Conservation (phyloP, 2,329 filamentous ascomycete genomes). For the Ophiostoma quercus region DNA sequence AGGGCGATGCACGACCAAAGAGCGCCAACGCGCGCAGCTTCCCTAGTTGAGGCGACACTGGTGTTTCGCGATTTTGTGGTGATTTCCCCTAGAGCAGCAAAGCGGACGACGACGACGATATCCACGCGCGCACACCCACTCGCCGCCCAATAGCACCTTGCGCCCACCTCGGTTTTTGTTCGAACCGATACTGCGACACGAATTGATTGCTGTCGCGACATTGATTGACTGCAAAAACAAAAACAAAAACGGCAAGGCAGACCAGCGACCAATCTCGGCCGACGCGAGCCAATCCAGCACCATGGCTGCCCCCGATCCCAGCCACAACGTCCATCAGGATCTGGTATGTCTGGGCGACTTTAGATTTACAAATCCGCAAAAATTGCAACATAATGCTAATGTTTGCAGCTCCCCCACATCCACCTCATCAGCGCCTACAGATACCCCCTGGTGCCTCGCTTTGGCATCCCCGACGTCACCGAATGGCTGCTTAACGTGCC, state of each 20-base stretch:
- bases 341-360: constrained; percentile 29
- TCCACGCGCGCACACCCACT: constrained; percentile 16
- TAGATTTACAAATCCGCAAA: background rate
- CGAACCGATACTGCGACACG: background rate
- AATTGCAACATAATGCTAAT: background rate
- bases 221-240: background rate
- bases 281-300: constrained; percentile 12
- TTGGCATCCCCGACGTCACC: constrained; percentile 71
- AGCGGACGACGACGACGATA: constrained; percentile 15
- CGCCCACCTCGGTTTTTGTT: background rate
- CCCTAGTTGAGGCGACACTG: constrained; percentile 3
- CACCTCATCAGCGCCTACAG: constrained; percentile 81
- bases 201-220: background rate
- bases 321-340: constrained; percentile 35
- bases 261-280: background rate
- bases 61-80: constrained; percentile 19
- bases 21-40: constrained; percentile 10
- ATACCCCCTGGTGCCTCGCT: constrained; percentile 66
- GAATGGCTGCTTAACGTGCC: constrained; percentile 80
- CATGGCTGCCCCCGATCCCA: constrained; percentile 33
- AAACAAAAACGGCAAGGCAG: background rate
- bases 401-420: constrained; percentile 71
- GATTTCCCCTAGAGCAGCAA: constrained; percentile 15
- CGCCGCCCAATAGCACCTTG: background rate
- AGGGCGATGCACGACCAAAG: background rate